Conservation (phyloP, 148 eudicot species). For the Chenopodium album region DNA sequence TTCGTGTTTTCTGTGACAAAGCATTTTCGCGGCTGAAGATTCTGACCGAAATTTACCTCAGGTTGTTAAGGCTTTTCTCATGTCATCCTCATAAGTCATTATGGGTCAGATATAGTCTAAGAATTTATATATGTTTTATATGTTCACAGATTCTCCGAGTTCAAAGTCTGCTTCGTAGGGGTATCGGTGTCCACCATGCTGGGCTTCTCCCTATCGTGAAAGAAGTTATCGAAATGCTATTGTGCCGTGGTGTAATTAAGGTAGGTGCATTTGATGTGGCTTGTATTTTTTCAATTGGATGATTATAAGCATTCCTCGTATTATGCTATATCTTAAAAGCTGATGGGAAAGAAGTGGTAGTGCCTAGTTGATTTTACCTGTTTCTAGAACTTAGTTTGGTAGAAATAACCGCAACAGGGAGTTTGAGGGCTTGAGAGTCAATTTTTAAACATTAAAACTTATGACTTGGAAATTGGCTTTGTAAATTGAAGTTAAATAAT, state of each 20-base stretch:
- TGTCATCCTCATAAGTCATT: neutral
- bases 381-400: too few species aligned
- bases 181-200: constrained; percentile 98
- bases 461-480: neutral
- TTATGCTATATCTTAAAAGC: neutral
- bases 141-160: constrained; percentile 68
- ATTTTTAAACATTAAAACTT: neutral
- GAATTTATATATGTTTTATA: constrained; percentile 12
- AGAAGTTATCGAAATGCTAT: constrained; percentile 99
- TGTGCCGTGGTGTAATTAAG: constrained; percentile 98
- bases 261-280: constrained; percentile 28
- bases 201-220: constrained; percentile 97
- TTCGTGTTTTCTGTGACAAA: constrained; percentile 92
- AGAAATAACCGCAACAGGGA: too few species aligned
- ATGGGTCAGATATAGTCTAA: constrained; percentile 11
- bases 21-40: constrained; percentile 93
- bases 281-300: neutral
- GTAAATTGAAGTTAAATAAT: neutral
- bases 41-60: constrained; percentile 94
- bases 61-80: constrained; percentile 38
- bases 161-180: constrained; percentile 84
- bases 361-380: too few species aligned
- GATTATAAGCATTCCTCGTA: neutral
- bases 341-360: neutral
- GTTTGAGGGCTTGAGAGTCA: neutral